These are phyloP conservation scores for Fusarium verticillioides DNA, from an alignment of 2,329 filamentous ascomycete genomes.

Conservation along the genomic window DNA sequence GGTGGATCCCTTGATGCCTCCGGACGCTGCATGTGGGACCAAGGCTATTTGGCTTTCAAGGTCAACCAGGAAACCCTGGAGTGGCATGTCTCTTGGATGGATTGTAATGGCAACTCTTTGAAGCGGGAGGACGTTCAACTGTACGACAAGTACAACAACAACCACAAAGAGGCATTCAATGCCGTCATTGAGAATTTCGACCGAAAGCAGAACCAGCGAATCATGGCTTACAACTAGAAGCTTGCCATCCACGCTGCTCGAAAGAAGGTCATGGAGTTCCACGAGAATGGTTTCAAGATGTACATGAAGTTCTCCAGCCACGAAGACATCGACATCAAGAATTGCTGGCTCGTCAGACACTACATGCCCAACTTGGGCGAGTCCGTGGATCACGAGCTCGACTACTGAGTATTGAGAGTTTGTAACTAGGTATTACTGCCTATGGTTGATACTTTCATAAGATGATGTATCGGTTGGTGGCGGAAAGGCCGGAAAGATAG, in stretches of 20 bases:
- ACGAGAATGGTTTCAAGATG: background rate
- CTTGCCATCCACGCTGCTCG: background rate
- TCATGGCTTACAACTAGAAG: background rate
- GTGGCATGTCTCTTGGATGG: background rate
- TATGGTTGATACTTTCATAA: background rate
- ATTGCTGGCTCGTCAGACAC: background rate
- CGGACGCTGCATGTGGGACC: background rate
- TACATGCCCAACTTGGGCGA: background rate
- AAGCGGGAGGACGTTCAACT: background rate
- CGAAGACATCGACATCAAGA: background rate
- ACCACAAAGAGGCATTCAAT: background rate
- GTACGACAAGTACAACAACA: background rate
- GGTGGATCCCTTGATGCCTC: background rate
- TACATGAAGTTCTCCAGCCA: background rate
- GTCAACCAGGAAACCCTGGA: background rate
- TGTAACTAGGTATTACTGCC: too few relatives aligned
- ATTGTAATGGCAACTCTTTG: background rate
- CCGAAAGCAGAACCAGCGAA: background rate
- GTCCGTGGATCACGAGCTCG: background rate
- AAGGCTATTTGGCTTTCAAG: background rate
- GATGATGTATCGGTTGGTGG: rapidly evolving
- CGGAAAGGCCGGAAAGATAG: background rate
- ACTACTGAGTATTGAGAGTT: background rate
- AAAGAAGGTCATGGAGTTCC: background rate
- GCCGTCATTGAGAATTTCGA: background rate